Percentiles rank a stretch among this genome's conserved stretches.
Evolutionary conservation across 805 yeast genomes (phyloP).

Genomic region (Teunomyces kruisii): DNA sequence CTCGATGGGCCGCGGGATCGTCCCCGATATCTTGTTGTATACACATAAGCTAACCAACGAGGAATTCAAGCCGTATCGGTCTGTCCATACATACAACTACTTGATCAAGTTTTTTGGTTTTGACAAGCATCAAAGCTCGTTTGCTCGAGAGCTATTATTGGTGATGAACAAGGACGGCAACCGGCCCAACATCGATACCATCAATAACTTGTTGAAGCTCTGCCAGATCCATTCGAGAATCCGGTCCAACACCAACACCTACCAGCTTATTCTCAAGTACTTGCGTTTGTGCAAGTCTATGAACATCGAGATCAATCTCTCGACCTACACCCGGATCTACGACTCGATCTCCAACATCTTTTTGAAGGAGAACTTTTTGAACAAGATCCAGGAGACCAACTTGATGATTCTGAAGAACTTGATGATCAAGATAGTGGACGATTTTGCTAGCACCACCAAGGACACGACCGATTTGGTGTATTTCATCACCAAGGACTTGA

Average conservation of each 20-base stretch:
- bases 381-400: slow-evolving; percentile 27
- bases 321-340: slow-evolving; percentile 38
- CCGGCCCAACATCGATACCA: slow-evolving; percentile 39
- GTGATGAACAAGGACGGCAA: slow-evolving; percentile 44
- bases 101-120: slow-evolving; percentile 41
- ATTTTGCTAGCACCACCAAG: slow-evolving; percentile 30
- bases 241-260: slow-evolving; percentile 32
- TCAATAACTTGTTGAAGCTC: slow-evolving; percentile 34
- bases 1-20: slow-evolving; percentile 34
- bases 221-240: slow-evolving; percentile 32
- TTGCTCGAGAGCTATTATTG: slow-evolving; percentile 38
- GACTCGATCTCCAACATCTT: slow-evolving; percentile 38
- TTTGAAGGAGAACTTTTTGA: slow-evolving; percentile 36
- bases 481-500: slow-evolving; percentile 37
- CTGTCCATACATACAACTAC: slow-evolving; percentile 38
- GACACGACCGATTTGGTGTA: slow-evolving; percentile 24
- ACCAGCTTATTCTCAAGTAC: slow-evolving; percentile 29
- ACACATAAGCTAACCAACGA: slow-evolving; percentile 37
- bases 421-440: slow-evolving; percentile 31
- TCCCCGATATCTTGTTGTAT: slow-evolving; percentile 36
- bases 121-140: slow-evolving; percentile 39
- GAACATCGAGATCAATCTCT: slow-evolving; percentile 28
- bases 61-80: slow-evolving; percentile 28
- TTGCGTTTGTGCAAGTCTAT: slow-evolving; percentile 25
- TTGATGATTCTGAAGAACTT: slow-evolving; percentile 35